A percentile compares a stretch with the other conserved stretches of the same genome.
These are phyloP conservation scores for Starmera amethionina DNA, from an alignment of 805 yeast genomes.

Conservation along the genomic window DNA sequence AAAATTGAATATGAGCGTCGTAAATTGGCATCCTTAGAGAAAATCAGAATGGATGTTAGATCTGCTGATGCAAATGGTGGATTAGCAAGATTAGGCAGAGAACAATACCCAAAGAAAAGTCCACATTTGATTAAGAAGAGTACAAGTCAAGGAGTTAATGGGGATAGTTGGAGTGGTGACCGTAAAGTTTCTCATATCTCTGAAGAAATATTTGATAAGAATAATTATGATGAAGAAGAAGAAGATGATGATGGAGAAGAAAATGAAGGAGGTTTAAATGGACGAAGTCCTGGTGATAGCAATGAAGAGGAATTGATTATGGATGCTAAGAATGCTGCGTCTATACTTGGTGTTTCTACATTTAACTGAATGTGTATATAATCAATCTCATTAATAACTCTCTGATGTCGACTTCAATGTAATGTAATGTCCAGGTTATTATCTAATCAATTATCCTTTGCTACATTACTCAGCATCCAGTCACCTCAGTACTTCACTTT, in stretches of 20 bases:
- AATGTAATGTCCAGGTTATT: too few relatives aligned
- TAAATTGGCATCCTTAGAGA: conserved; percentile 63
- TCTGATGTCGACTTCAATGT: too few relatives aligned
- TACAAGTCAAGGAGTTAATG: conserved; percentile 36
- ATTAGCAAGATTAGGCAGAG: conserved; percentile 73
- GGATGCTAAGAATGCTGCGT: conserved; percentile 81
- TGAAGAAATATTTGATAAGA: conserved; percentile 1
- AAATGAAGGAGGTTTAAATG: conserved; percentile 4
- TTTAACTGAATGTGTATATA: too few relatives aligned
- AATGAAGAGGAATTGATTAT: conserved; percentile 28
- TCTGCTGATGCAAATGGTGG: conserved; percentile 73
- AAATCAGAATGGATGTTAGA: conserved; percentile 60
- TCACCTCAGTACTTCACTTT: too few relatives aligned
- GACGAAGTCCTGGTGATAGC: too few relatives aligned
- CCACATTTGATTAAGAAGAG: conserved; percentile 2
- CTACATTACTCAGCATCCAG: too few relatives aligned
- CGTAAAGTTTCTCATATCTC: conserved; percentile 24
- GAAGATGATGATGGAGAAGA: conserved; percentile 15
- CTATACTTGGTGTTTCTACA: conserved; percentile 65
- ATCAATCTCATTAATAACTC: too few relatives aligned
- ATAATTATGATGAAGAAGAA: conserved; percentile 8
- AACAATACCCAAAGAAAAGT: conserved; percentile 32
- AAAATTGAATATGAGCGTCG: conserved; percentile 83
- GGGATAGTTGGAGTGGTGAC: conserved; percentile 56
- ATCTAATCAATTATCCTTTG: too few relatives aligned